A percentile compares a stretch with the other conserved stretches of the same genome.
phyloP scores from a whole-genome alignment of 768 basidiomycete species.

The Tylopilus intermedius region DNA sequence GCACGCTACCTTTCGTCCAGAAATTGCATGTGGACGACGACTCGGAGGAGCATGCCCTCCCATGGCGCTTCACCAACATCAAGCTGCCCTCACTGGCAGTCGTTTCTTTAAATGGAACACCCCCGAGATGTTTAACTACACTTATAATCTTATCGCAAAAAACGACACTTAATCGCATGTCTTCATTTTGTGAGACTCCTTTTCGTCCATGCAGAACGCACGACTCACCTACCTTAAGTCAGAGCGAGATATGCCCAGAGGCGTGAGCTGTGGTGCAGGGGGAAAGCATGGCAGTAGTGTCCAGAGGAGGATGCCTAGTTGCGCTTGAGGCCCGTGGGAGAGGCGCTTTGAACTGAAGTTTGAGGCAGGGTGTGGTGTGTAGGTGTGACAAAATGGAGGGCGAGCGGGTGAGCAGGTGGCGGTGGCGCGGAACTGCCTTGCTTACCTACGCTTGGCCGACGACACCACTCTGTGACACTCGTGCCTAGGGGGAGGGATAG shows the following conservation, averaged over 20 bases:
- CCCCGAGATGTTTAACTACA: constrained; percentile 33
- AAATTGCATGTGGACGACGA: constrained; percentile 1
- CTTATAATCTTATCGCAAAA: constrained; percentile 43
- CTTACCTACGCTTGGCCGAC: too few relatives aligned
- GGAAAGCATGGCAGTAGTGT: too few relatives aligned
- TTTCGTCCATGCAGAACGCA: not conserved
- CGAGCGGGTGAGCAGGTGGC: too few relatives aligned
- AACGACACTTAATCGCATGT: constrained; percentile 43
- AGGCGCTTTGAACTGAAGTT: too few relatives aligned
- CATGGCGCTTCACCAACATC: constrained; percentile 4
- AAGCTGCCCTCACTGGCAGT: constrained; percentile 17
- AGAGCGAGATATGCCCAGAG: constrained; percentile 9
- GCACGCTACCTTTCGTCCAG: constrained; percentile 8
- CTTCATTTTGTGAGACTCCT: constrained; percentile 43
- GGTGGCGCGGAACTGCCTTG: too few relatives aligned
- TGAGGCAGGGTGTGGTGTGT: too few relatives aligned
- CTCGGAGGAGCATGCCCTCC: constrained; percentile 19
- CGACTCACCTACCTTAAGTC: constrained; percentile 21
- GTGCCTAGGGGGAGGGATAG: too few relatives aligned
- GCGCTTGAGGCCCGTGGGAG: too few relatives aligned
- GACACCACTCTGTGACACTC: too few relatives aligned
- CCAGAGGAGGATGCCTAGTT: too few relatives aligned
- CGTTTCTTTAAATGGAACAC: constrained; percentile 23
- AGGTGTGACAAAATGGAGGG: too few relatives aligned
- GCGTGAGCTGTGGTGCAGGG: too few relatives aligned